phyloP scores from a whole-genome alignment of 2,329 filamentous ascomycete genomes.

The Claviceps sp. region DNA sequence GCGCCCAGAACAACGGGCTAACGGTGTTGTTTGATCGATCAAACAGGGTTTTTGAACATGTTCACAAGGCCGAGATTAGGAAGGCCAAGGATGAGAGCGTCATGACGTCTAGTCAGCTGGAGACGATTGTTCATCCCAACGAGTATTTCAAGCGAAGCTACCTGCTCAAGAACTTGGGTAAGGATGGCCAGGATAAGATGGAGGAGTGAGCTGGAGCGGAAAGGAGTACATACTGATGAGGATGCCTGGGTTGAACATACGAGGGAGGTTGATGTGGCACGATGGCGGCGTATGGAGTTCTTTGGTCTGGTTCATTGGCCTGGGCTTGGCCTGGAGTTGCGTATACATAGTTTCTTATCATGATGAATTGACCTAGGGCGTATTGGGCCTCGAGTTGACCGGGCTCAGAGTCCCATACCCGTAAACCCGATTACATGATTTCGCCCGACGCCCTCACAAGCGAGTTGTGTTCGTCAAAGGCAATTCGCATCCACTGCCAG shows the following conservation, averaged over 20 bases:
- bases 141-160: constrained; percentile 96
- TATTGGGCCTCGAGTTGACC: too few relatives aligned
- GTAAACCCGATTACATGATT: too few relatives aligned
- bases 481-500: too few relatives aligned
- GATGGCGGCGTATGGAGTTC: neutral
- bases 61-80: constrained; percentile 67
- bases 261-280: neutral
- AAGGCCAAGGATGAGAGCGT: constrained; percentile 61
- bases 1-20: too few relatives aligned
- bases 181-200: constrained; percentile 43
- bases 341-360: too few relatives aligned
- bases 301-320: neutral
- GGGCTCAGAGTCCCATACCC: too few relatives aligned
- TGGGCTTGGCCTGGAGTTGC: too few relatives aligned
- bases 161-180: constrained; percentile 65
- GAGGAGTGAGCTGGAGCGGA: constrained; percentile 26
- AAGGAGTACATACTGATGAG: too few relatives aligned
- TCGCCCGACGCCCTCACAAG: too few relatives aligned
- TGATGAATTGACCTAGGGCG: too few relatives aligned
- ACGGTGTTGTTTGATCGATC: neutral
- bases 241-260: neutral
- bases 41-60: constrained; percentile 67
- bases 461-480: too few relatives aligned
- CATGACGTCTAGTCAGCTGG: constrained; percentile 62
- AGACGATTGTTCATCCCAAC: constrained; percentile 95